A percentile compares a stretch with the other conserved stretches of the same genome.
Evolutionary conservation across 345 rosid species (phyloP).

Genomic region (Gossypium arboreum): DNA sequence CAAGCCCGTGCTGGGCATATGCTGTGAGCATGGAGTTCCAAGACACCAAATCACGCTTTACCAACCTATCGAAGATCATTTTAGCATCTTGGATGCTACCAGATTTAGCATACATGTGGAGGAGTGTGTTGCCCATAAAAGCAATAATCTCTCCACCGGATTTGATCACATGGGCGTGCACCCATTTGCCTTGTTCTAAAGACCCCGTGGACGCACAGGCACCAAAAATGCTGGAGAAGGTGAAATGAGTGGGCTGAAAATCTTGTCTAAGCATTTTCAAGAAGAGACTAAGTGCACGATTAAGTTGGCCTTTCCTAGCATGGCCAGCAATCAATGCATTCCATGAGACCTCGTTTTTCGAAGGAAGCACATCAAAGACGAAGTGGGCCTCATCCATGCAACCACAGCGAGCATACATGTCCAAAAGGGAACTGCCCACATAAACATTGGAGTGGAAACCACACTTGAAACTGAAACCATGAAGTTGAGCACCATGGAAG

Average conservation of each 20-base stretch:
- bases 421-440: constrained; percentile 47
- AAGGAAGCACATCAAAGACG: constrained; percentile 27
- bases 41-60: constrained; percentile 37
- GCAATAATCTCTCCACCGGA: constrained; percentile 35
- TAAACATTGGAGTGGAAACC: constrained; percentile 39
- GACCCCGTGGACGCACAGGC: constrained; percentile 41
- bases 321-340: constrained; percentile 53
- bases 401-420: constrained; percentile 48
- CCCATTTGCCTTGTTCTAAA: constrained; percentile 56
- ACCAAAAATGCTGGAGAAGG: constrained; percentile 37
- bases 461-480: constrained; percentile 35
- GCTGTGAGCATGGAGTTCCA: constrained; percentile 50
- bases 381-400: constrained; percentile 33
- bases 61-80: constrained; percentile 38
- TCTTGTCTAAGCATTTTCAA: constrained; percentile 37
- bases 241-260: constrained; percentile 37
- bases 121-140: constrained; percentile 46
- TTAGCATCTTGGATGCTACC: constrained; percentile 48
- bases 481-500: constrained; percentile 42
- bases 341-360: constrained; percentile 54
- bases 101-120: constrained; percentile 52
- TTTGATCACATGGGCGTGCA: constrained; percentile 44
- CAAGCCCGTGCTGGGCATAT: constrained; percentile 43
- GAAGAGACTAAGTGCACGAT: constrained; percentile 31
- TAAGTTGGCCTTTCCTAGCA: constrained; percentile 42